phyloP scores from a whole-genome alignment of 768 basidiomycete species.

The Psilocybe subaeruginosa region DNA sequence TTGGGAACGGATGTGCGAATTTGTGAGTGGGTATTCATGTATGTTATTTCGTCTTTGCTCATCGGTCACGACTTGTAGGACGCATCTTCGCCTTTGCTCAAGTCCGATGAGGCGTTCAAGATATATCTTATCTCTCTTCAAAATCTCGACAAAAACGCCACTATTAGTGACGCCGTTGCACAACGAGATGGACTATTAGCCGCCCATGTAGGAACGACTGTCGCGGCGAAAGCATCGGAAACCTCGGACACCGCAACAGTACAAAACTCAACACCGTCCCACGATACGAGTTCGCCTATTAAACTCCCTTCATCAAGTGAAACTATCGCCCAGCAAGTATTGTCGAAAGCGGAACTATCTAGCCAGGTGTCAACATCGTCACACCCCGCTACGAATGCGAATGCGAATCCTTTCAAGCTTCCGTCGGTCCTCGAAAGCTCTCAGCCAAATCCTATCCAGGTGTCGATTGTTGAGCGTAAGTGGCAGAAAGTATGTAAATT shows the following conservation, averaged over 20 bases:
- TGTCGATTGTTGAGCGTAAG: constrained; percentile 83
- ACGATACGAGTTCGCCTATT: constrained; percentile 10
- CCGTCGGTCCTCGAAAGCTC: constrained; percentile 46
- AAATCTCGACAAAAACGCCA: constrained; percentile 55
- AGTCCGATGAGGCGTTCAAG: constrained; percentile 73
- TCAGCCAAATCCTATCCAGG: constrained; percentile 68
- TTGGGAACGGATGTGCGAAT: constrained; percentile 86
- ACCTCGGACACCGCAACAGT: constrained; percentile 17
- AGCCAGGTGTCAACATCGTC: constrained; percentile 24
- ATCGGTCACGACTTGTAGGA: constrained; percentile 44
- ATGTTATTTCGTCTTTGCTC: background rate
- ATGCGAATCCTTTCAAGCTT: constrained; percentile 43
- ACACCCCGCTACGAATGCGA: constrained; percentile 15
- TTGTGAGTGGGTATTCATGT: constrained; percentile 66
- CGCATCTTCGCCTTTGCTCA: constrained; percentile 67
- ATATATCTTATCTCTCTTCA: constrained; percentile 74
- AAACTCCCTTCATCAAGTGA: constrained; percentile 33
- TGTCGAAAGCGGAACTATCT: constrained; percentile 34
- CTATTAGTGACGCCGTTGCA: constrained; percentile 68
- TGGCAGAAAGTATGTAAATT: constrained; percentile 16
- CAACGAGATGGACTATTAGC: constrained; percentile 67
- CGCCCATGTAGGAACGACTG: constrained; percentile 25
- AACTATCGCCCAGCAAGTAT: constrained; percentile 50
- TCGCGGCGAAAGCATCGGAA: constrained; percentile 14
- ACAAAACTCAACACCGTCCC: constrained; percentile 6